Conservation (phyloP, 176 grass and related monocot species). For the Rhynchospora breviuscula region DNA sequence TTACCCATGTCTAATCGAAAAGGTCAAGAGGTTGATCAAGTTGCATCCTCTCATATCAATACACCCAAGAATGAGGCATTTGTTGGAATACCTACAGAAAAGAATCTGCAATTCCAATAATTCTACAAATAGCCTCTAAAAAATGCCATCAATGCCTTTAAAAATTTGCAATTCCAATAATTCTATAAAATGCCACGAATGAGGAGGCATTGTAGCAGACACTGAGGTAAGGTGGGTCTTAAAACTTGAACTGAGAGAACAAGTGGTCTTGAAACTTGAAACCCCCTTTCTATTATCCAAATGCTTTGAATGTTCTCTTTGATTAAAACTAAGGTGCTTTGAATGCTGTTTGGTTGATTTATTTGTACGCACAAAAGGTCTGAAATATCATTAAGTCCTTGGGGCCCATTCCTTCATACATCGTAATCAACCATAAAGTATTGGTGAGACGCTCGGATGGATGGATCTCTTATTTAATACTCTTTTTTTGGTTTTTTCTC, state of each 20-base stretch:
- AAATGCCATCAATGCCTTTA: neutral
- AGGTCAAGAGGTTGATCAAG: neutral
- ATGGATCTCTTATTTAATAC: neutral
- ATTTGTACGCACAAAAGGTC: conserved; percentile 2
- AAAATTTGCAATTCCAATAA: neutral
- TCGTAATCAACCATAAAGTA: conserved; percentile 1
- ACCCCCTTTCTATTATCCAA: neutral
- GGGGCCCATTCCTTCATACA: neutral
- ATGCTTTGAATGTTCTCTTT: neutral
- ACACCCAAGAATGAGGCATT: neutral
- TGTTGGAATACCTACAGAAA: neutral
- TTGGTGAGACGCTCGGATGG: neutral
- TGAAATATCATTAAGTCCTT: neutral
- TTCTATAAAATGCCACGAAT: neutral
- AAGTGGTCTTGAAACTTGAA: neutral
- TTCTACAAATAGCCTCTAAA: neutral
- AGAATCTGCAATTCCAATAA: neutral
- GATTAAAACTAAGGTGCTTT: neutral
- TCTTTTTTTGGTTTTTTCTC: neutral
- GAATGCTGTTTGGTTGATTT: neutral
- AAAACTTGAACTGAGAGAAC: neutral
- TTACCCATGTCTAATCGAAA: neutral
- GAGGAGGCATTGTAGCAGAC: neutral
- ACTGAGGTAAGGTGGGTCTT: neutral
- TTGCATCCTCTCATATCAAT: neutral